These are phyloP conservation scores for Acanthamoeba culbertsoni DNA, from an alignment of 208 protist genomes.

Conservation along the genomic window DNA sequence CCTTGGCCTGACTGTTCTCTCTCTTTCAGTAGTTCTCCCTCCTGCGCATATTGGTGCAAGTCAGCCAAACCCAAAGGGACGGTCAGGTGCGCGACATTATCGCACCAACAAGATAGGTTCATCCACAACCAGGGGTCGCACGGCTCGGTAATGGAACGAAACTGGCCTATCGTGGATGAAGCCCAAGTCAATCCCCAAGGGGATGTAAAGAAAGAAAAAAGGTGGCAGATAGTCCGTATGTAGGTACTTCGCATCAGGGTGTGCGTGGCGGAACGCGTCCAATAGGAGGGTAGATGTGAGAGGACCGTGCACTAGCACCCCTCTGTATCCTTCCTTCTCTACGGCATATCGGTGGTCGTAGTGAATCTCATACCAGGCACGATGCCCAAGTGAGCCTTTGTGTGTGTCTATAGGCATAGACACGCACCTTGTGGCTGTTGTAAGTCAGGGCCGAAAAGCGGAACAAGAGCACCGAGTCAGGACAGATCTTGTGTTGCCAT, in stretches of 20 bases:
- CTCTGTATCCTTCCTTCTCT: not conserved
- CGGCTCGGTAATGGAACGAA: constrained; percentile 4
- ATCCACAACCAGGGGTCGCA: not conserved
- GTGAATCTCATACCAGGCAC: too few species aligned
- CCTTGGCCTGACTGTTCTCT: too few species aligned
- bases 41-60: too few species aligned
- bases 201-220: not conserved
- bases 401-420: too few species aligned
- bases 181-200: not conserved
- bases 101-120: not conserved
- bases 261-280: not conserved
- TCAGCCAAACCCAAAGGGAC: too few species aligned
- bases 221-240: not conserved
- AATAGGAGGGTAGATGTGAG: not conserved
- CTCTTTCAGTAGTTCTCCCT: too few species aligned
- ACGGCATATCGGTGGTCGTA: not conserved
- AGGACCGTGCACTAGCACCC: not conserved
- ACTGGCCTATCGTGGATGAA: not conserved
- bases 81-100: too few species aligned
- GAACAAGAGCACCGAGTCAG: not conserved
- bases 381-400: too few species aligned
- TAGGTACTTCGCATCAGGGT: not conserved
- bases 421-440: constrained; percentile 38
- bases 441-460: constrained; percentile 19
- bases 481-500: too few species aligned